Percentiles rank a stretch among this genome's conserved stretches.
phyloP scores from a whole-genome alignment of 345 rosid species.

The Sonneratia alba region DNA sequence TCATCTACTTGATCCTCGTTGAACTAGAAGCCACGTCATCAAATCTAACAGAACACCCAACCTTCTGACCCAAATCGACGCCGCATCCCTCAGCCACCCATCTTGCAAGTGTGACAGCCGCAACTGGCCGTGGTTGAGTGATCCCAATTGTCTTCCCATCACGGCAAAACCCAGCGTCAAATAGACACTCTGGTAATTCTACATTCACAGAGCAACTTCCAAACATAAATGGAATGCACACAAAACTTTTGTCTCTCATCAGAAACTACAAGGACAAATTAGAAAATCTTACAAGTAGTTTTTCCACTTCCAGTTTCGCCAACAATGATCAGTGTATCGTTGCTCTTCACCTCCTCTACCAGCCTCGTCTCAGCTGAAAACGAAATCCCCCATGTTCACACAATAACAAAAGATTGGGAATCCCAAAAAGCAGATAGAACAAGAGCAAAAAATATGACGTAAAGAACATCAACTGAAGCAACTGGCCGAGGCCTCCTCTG shows the following conservation, averaged over 20 bases:
- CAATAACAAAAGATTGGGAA: conserved; percentile 4
- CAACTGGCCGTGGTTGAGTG: conserved; percentile 91
- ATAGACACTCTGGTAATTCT: conserved; percentile 84
- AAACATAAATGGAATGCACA: background rate
- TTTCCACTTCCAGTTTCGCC: conserved; percentile 99
- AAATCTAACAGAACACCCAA: conserved; percentile 80
- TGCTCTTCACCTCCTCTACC: conserved; percentile 51
- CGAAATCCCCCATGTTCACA: background rate
- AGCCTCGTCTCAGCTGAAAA: conserved; percentile 56
- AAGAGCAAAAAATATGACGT: background rate
- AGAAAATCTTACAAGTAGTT: conserved; percentile 54
- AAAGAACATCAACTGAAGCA: conserved; percentile 43
- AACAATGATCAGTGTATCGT: conserved; percentile 64
- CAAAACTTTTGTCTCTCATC: background rate
- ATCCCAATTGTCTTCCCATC: conserved; percentile 67
- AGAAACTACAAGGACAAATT: background rate
- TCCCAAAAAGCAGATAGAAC: background rate
- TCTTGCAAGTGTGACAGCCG: conserved; percentile 81
- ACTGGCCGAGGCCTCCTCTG: conserved; percentile 81
- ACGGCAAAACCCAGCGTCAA: conserved; percentile 59
- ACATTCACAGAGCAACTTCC: background rate
- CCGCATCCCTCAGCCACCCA: conserved; percentile 83
- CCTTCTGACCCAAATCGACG: conserved; percentile 65
- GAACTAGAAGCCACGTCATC: conserved; percentile 56
- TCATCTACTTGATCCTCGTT: conserved; percentile 84